phyloP scores from a whole-genome alignment of 2,329 filamentous ascomycete species.

The Penicillium janthinellum region DNA sequence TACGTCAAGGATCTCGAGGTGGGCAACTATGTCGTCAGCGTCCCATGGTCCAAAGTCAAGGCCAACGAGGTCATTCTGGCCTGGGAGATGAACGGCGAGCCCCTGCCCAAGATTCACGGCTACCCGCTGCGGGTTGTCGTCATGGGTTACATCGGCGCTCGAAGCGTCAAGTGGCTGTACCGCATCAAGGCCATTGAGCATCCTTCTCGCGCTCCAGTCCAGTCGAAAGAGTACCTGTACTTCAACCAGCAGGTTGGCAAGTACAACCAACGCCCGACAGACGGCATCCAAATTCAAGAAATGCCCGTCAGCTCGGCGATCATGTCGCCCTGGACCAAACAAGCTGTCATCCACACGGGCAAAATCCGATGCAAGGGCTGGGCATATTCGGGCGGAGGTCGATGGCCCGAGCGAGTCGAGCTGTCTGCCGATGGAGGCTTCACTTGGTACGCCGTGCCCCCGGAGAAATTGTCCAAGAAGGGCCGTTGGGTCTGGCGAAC shows the following conservation, averaged over 20 bases:
- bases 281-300: slow-evolving; percentile 69
- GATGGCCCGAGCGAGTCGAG: slow-evolving; percentile 65
- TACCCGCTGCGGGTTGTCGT: slow-evolving; percentile 65
- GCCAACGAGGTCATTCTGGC: slow-evolving; percentile 66
- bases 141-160: slow-evolving; percentile 67
- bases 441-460: slow-evolving; percentile 65
- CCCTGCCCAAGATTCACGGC: slow-evolving; percentile 66
- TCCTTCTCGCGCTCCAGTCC: slow-evolving; percentile 62
- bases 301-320: slow-evolving; percentile 71
- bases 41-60: slow-evolving; percentile 69
- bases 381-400: slow-evolving; percentile 62
- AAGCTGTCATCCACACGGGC: slow-evolving; percentile 63
- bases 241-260: slow-evolving; percentile 70
- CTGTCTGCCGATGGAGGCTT: slow-evolving; percentile 64
- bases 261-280: slow-evolving; percentile 62
- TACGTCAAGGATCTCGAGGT: slow-evolving; percentile 70
- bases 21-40: slow-evolving; percentile 68
- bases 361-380: slow-evolving; percentile 60
- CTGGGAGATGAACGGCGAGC: slow-evolving; percentile 72
- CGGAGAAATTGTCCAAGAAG: slow-evolving; percentile 63
- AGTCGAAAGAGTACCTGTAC: slow-evolving; percentile 68
- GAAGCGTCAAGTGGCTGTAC: slow-evolving; percentile 66
- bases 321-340: slow-evolving; percentile 63
- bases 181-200: slow-evolving; percentile 62
- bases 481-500: slow-evolving; percentile 65